Percentiles rank a stretch among this genome's conserved stretches.
These are phyloP conservation scores for Candida taoyuanica DNA, from an alignment of 805 yeast genomes.

Conservation along the genomic window DNA sequence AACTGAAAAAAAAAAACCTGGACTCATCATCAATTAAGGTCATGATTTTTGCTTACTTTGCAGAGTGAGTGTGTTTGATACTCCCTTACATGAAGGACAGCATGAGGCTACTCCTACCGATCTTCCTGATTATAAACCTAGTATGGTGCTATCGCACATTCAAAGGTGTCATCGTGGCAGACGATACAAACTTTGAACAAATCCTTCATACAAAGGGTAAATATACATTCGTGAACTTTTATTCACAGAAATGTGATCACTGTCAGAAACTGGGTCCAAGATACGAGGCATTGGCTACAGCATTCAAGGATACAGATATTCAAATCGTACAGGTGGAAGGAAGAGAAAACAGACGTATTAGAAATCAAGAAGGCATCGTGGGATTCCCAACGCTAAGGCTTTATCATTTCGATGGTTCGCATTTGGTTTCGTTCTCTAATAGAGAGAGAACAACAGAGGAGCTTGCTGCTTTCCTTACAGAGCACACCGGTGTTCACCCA, in stretches of 20 bases:
- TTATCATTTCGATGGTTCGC: conserved; percentile 38
- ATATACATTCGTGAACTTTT: conserved; percentile 31
- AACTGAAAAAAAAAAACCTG: no score
- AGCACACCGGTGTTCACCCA: conserved; percentile 32
- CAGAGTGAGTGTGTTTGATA: no score
- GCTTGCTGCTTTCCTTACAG: conserved; percentile 29
- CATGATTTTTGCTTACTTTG: no score
- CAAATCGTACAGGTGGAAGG: conserved; percentile 35
- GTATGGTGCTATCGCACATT: conserved; percentile 9
- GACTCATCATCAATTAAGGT: no score
- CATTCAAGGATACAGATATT: conserved; percentile 36
- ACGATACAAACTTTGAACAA: conserved; percentile 21
- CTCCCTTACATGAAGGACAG: no score
- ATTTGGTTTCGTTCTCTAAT: conserved; percentile 32
- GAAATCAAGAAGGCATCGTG: conserved; percentile 35
- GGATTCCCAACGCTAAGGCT: conserved; percentile 48
- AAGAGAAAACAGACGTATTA: conserved; percentile 30
- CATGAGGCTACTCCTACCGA: conserved; percentile 4
- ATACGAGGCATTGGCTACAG: conserved; percentile 38
- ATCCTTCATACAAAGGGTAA: conserved; percentile 17
- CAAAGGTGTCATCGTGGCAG: conserved; percentile 22
- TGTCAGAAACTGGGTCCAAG: conserved; percentile 45
- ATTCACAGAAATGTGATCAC: conserved; percentile 40
- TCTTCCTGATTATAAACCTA: conserved; percentile 5
- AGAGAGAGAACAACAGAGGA: conserved; percentile 32